Conservation (phyloP, 2,329 filamentous ascomycete species). For the Colletotrichum eleusines region DNA sequence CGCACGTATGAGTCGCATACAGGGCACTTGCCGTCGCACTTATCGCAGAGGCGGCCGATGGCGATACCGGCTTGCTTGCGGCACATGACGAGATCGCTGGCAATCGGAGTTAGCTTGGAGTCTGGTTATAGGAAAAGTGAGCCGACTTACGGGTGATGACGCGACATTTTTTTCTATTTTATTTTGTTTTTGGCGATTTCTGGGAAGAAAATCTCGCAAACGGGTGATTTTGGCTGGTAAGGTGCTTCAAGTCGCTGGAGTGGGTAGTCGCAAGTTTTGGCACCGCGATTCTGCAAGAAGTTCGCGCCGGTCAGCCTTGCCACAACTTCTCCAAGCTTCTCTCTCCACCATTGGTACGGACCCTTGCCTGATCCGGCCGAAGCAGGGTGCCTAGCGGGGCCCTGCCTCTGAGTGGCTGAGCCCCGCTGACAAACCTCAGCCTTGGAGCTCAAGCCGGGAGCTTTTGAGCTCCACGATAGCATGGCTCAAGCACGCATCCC, state of each 20-base stretch:
- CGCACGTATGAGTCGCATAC: slow-evolving; percentile 99
- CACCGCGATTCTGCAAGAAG: slow-evolving; percentile 6
- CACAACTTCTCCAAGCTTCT: slow-evolving; percentile 42
- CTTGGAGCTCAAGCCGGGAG: slow-evolving; percentile 33
- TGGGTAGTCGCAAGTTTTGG: slow-evolving; percentile 17
- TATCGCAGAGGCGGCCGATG: slow-evolving; percentile 98
- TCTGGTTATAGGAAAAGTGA: slow-evolving; percentile 39
- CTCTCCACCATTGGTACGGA: slow-evolving; percentile 28
- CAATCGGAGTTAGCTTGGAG: slow-evolving; percentile 46
- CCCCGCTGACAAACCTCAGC: slow-evolving; percentile 41
- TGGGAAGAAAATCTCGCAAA: slow-evolving; percentile 8
- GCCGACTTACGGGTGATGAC: slow-evolving; percentile 84
- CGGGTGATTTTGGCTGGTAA: slow-evolving; percentile 26
- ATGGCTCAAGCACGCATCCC: slow-evolving; percentile 10
- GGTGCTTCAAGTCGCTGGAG: slow-evolving; percentile 16
- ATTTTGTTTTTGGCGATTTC: background rate
- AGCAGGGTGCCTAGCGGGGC: slow-evolving; percentile 6
- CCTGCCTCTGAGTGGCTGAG: slow-evolving; percentile 19
- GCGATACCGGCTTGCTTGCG: slow-evolving; percentile 98
- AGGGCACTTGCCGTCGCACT: slow-evolving; percentile 99
- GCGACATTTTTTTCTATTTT: slow-evolving; percentile 74
- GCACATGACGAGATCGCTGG: slow-evolving; percentile 97
- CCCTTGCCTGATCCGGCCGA: slow-evolving; percentile 21
- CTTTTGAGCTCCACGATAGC: slow-evolving; percentile 14
- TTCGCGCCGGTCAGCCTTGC: slow-evolving; percentile 61